Conservation (phyloP, 129 eudicot genomes). For the Flaveria trinervia region DNA sequence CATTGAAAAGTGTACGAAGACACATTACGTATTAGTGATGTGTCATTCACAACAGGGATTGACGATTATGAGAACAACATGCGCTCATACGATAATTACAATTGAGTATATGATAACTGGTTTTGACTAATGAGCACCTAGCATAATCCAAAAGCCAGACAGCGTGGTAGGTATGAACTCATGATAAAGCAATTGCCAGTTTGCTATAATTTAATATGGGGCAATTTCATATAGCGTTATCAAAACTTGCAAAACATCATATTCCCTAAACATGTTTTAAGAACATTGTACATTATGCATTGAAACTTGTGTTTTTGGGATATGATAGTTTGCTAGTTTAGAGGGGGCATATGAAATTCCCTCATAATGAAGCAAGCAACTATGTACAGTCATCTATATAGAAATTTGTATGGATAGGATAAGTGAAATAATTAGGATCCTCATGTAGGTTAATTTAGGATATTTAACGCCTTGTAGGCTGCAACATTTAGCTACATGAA, state of each 20-base stretch:
- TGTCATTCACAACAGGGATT: background rate
- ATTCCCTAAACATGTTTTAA: too few relatives aligned
- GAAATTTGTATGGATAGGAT: background rate
- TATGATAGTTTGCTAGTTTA: too few relatives aligned
- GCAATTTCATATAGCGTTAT: too few relatives aligned
- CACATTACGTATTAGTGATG: slow-evolving; percentile 3
- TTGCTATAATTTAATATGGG: too few relatives aligned
- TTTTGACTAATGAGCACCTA: background rate
- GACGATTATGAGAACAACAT: background rate
- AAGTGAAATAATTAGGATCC: too few relatives aligned
- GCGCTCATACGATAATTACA: too few relatives aligned
- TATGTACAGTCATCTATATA: background rate
- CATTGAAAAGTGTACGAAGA: background rate
- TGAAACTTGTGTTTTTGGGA: too few relatives aligned
- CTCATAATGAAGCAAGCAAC: background rate
- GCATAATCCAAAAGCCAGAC: background rate
- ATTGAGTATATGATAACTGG: background rate
- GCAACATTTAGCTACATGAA: background rate
- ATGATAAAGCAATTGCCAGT: background rate
- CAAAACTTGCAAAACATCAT: too few relatives aligned
- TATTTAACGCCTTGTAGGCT: background rate
- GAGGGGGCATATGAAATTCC: too few relatives aligned
- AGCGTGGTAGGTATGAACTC: background rate
- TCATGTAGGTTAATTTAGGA: too few relatives aligned
- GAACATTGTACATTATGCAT: too few relatives aligned